Evolutionary conservation across 2,329 filamentous ascomycete species (phyloP).

Genomic region (Drechslerella stenobrocha): DNA sequence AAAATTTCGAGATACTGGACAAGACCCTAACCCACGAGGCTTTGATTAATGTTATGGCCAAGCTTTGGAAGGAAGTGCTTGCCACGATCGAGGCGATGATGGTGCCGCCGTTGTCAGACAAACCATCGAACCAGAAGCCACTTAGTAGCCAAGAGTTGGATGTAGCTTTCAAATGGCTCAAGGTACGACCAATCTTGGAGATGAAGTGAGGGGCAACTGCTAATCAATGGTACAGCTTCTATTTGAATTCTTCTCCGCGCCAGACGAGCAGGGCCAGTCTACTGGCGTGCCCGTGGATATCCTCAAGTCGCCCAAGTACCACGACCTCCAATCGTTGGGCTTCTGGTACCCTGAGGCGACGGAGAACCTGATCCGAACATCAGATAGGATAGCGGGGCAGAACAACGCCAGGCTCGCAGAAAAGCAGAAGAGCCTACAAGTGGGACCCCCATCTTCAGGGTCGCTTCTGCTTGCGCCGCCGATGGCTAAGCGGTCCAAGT

Average conservation of each 20-base stretch:
- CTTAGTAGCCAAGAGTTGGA: constrained; percentile 87
- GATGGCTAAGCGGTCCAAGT: constrained; percentile 64
- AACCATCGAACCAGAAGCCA: constrained; percentile 81
- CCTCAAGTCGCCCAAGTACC: constrained; percentile 95
- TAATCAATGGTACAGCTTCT: constrained; percentile 61
- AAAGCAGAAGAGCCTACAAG: constrained; percentile 70
- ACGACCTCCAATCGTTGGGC: constrained; percentile 92
- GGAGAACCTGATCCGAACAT: constrained; percentile 88
- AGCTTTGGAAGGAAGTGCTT: constrained; percentile 95
- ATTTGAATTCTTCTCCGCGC: constrained; percentile 91
- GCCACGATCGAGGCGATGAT: constrained; percentile 86
- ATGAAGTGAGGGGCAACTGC: too few relatives aligned
- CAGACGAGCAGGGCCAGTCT: constrained; percentile 80
- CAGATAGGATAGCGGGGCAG: constrained; percentile 89
- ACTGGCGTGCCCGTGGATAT: constrained; percentile 88
- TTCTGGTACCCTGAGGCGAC: constrained; percentile 98
- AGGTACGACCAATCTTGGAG: constrained; percentile 55
- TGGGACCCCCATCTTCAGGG: constrained; percentile 60
- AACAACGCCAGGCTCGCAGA: constrained; percentile 76
- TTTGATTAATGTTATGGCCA: constrained; percentile 98
- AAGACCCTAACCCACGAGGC: constrained; percentile 88
- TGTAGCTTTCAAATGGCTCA: constrained; percentile 91
- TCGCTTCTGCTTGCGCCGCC: constrained; percentile 58
- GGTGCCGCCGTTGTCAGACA: constrained; percentile 92
- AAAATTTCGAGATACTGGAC: constrained; percentile 99